phyloP scores from a whole-genome alignment of 2,329 filamentous ascomycete genomes.

The Westerdykella aurantiaca region DNA sequence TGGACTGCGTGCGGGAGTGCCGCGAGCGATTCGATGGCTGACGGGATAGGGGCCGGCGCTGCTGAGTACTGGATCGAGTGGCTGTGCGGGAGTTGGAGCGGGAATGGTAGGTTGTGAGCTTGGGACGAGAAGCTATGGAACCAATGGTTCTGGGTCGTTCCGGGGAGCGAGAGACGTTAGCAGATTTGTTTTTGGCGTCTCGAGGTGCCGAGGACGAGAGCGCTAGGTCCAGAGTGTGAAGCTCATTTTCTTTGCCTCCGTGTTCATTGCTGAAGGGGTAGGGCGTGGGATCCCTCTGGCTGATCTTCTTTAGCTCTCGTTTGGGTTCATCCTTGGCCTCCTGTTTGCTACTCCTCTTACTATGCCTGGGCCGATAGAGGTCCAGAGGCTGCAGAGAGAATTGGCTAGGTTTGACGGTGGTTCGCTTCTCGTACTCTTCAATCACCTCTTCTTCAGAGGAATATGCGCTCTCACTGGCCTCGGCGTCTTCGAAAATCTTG shows the following conservation, averaged over 20 bases:
- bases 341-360: constrained; percentile 9
- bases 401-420: constrained; percentile 16
- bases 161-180: not conserved
- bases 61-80: constrained; percentile 6
- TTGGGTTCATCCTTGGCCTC: constrained; percentile 9
- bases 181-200: not conserved
- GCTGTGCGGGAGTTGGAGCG: constrained; percentile 8
- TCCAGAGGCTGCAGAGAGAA: constrained; percentile 21
- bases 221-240: constrained; percentile 13
- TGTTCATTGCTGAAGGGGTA: constrained; percentile 20
- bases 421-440: constrained; percentile 18
- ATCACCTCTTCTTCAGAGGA: constrained; percentile 25
- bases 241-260: constrained; percentile 28
- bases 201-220: not conserved
- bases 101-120: constrained; percentile 6
- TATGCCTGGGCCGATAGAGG: constrained; percentile 6
- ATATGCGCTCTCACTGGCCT: constrained; percentile 28
- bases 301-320: constrained; percentile 19
- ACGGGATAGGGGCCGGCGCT: constrained; percentile 5
- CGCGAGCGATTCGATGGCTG: constrained; percentile 14
- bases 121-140: not conserved
- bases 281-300: constrained; percentile 25
- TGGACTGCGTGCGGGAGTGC: constrained; percentile 16
- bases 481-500: constrained; percentile 26
- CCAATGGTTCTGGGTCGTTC: constrained; percentile 11